These are phyloP conservation scores for Acanthamoeba castellanii DNA, from an alignment of 208 protist species.

Conservation along the genomic window DNA sequence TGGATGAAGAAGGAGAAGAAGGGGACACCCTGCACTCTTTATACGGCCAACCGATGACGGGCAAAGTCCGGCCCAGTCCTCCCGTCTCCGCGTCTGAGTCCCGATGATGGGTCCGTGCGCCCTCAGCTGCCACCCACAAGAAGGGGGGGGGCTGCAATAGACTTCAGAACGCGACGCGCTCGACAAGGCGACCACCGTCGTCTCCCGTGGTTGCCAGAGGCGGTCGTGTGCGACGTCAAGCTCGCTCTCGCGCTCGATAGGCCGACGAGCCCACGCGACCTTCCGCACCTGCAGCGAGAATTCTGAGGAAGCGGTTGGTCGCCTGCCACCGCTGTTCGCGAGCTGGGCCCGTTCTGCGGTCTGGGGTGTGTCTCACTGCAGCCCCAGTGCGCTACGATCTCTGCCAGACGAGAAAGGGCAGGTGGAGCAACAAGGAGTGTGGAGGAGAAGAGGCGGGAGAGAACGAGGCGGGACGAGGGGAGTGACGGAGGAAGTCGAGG, in stretches of 20 bases:
- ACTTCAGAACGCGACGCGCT: background rate
- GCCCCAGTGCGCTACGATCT: no score
- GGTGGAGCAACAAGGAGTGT: background rate
- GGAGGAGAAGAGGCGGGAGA: no score
- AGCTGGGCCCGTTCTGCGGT: background rate
- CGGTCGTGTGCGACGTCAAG: background rate
- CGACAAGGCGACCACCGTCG: background rate
- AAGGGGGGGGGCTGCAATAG: background rate
- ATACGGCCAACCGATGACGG: background rate
- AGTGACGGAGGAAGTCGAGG: background rate
- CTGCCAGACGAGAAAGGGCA: background rate
- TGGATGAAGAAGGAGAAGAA: constrained; percentile 1
- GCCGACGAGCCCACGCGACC: background rate
- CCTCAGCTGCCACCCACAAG: no score
- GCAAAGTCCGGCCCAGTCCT: constrained; percentile 14
- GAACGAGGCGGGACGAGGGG: no score
- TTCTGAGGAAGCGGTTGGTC: background rate
- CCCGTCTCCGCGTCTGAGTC: background rate
- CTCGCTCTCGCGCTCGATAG: background rate
- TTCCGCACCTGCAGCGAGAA: constrained; percentile 8
- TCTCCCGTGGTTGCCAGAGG: background rate
- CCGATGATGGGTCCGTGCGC: constrained; percentile 46
- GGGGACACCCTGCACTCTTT: background rate
- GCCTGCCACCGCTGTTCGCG: background rate
- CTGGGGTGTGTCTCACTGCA: background rate